Percentiles rank a stretch among this genome's conserved stretches.
Evolutionary conservation across 768 basidiomycete genomes (phyloP).

Genomic region (Lactifluus subvellereus): DNA sequence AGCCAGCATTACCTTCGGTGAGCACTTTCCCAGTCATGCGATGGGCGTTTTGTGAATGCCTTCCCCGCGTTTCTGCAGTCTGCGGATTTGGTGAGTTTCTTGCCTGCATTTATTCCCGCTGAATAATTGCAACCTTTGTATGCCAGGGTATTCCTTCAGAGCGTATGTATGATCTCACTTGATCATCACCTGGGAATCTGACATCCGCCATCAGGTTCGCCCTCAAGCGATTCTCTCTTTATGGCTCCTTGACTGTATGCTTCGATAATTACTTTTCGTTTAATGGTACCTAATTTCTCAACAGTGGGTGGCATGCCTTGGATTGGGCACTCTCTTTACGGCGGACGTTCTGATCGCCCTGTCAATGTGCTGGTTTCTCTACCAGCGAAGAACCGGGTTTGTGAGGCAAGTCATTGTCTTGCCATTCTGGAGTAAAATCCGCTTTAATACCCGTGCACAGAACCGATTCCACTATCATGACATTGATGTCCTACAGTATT

Average conservation of each 20-base stretch:
- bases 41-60: not conserved
- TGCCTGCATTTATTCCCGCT: not conserved
- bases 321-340: constrained; percentile 41
- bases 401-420: constrained; percentile 31
- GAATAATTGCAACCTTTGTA: not conserved
- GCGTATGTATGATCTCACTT: constrained; percentile 31
- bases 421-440: not conserved
- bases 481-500: constrained; percentile 28
- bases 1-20: constrained; percentile 41
- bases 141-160: constrained; percentile 42
- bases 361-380: constrained; percentile 44
- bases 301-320: constrained; percentile 47
- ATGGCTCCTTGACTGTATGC: constrained; percentile 32
- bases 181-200: not conserved
- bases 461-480: constrained; percentile 27
- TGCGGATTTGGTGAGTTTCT: constrained; percentile 26
- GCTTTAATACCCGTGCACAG: constrained; percentile 12
- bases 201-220: constrained; percentile 23
- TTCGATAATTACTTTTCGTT: not conserved
- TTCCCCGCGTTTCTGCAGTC: constrained; percentile 10
- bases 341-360: constrained; percentile 46
- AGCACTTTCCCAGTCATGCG: constrained; percentile 6
- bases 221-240: constrained; percentile 32
- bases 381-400: constrained; percentile 43
- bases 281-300: not conserved